These are phyloP conservation scores for Verbascum thapsus DNA, from an alignment of 257 asterid species.

Conservation along the genomic window DNA sequence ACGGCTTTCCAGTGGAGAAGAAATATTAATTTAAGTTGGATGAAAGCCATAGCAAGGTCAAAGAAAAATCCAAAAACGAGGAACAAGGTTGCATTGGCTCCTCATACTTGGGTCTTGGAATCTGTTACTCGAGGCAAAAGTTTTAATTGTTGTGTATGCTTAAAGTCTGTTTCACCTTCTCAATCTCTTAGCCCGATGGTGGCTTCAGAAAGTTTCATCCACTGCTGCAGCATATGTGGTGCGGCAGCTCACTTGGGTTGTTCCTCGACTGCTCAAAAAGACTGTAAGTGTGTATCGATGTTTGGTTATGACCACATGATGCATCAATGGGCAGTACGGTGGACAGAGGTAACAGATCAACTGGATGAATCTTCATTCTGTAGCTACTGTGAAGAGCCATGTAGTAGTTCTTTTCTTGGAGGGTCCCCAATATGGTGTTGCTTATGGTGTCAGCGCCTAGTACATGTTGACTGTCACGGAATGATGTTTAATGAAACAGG, in stretches of 20 bases:
- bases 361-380: slow-evolving; percentile 90
- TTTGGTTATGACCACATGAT: slow-evolving; percentile 65
- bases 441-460: slow-evolving; percentile 96
- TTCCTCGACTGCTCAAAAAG: slow-evolving; percentile 76
- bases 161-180: slow-evolving; percentile 74
- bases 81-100: slow-evolving; percentile 66
- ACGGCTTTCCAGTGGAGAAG: slow-evolving; percentile 97
- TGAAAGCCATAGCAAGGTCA: slow-evolving; percentile 95
- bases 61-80: slow-evolving; percentile 86
- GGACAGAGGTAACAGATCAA: slow-evolving; percentile 93
- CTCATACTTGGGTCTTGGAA: slow-evolving; percentile 87
- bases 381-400: slow-evolving; percentile 97
- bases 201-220: slow-evolving; percentile 71
- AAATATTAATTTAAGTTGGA: slow-evolving; percentile 83
- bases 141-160: slow-evolving; percentile 87
- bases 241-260: slow-evolving; percentile 92
- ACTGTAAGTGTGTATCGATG: slow-evolving; percentile 90
- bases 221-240: slow-evolving; percentile 79
- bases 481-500: slow-evolving; percentile 81
- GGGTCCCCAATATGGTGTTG: slow-evolving; percentile 99
- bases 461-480: slow-evolving; percentile 95
- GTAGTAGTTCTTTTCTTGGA: slow-evolving; percentile 87
- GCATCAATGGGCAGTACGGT: slow-evolving; percentile 97
- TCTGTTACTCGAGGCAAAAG: slow-evolving; percentile 79
- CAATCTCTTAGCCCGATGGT: slow-evolving; percentile 76